A percentile compares a stretch with the other conserved stretches of the same genome.
Evolutionary conservation across 2,329 filamentous ascomycete genomes (phyloP).

Genomic region (Stylonectria norvegica): DNA sequence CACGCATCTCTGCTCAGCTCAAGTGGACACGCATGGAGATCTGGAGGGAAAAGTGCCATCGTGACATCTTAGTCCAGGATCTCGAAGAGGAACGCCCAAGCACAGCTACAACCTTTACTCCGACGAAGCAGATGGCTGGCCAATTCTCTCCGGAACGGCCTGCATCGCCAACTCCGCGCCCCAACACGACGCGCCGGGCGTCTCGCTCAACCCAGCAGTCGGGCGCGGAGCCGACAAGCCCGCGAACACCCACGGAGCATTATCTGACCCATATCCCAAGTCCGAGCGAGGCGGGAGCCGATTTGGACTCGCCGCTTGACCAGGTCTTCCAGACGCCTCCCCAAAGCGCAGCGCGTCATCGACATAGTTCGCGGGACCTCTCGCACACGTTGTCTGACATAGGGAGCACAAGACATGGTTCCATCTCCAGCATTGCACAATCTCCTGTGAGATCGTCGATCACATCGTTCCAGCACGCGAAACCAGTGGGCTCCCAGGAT

Average conservation of each 20-base stretch:
- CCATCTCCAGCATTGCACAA: slow-evolving; percentile 30
- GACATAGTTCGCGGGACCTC: slow-evolving; percentile 26
- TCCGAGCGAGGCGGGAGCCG: slow-evolving; percentile 11
- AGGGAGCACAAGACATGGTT: slow-evolving; percentile 27
- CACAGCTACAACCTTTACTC: slow-evolving; percentile 15
- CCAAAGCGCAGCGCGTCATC: slow-evolving; percentile 27
- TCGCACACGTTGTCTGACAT: slow-evolving; percentile 20
- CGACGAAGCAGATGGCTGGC: slow-evolving; percentile 25
- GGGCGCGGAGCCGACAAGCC: slow-evolving; percentile 22
- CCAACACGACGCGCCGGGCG: slow-evolving; percentile 21
- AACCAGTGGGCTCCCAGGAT: slow-evolving; percentile 17
- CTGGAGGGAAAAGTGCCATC: slow-evolving; percentile 86
- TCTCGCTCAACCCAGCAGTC: slow-evolving; percentile 26
- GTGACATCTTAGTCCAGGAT: slow-evolving; percentile 81
- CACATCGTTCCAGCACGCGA: slow-evolving; percentile 17
- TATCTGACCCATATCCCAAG: slow-evolving; percentile 17
- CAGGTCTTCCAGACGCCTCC: slow-evolving; percentile 31
- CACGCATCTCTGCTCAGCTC: slow-evolving; percentile 78
- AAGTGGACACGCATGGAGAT: slow-evolving; percentile 95
- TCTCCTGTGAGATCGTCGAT: slow-evolving; percentile 26
- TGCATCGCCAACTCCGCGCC: slow-evolving; percentile 27
- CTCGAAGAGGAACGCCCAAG: slow-evolving; percentile 67
- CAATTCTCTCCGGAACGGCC: slow-evolving; percentile 21
- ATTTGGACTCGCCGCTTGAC: slow-evolving; percentile 26
- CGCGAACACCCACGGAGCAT: slow-evolving; percentile 27